A percentile compares a stretch with the other conserved stretches of the same genome.
Conservation (phyloP, 108 stramenopile genomes). For the Skeletonema potamos region DNA sequence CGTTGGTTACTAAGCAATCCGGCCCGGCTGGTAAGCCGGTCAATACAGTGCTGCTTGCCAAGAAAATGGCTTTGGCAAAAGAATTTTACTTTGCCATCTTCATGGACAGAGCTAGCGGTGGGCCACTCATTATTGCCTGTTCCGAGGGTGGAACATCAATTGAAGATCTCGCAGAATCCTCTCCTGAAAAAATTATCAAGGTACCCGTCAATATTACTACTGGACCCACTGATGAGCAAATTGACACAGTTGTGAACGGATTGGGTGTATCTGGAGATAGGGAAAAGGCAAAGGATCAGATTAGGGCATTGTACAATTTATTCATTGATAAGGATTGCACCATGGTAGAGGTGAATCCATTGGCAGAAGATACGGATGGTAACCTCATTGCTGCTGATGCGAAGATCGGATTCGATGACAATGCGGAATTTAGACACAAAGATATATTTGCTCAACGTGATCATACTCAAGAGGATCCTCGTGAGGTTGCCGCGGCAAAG, state of each 20-base stretch:
- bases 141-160: constrained; percentile 82
- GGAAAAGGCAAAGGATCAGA: constrained; percentile 43
- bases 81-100: constrained; percentile 89
- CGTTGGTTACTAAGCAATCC: constrained; percentile 73
- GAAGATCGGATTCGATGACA: constrained; percentile 93
- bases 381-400: constrained; percentile 84
- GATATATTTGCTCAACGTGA: constrained; percentile 78
- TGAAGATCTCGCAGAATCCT: constrained; percentile 81
- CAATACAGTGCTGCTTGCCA: constrained; percentile 72
- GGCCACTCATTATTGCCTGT: constrained; percentile 80
- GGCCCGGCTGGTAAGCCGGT: constrained; percentile 79
- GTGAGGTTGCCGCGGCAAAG: constrained; percentile 82
- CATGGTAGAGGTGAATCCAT: constrained; percentile 92
- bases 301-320: constrained; percentile 82
- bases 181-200: constrained; percentile 72
- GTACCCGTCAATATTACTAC: constrained; percentile 79
- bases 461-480: constrained; percentile 81
- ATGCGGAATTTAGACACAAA: constrained; percentile 83
- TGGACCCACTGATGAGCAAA: constrained; percentile 71
- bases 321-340: constrained; percentile 84
- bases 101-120: constrained; percentile 82
- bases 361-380: constrained; percentile 76
- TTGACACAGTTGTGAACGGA: constrained; percentile 57
- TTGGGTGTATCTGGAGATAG: constrained; percentile 52
- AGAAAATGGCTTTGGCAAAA: constrained; percentile 70